Evolutionary conservation across 192 early-diverging fungal genomes (phyloP).

Genomic region (Entomortierella parvispora): DNA sequence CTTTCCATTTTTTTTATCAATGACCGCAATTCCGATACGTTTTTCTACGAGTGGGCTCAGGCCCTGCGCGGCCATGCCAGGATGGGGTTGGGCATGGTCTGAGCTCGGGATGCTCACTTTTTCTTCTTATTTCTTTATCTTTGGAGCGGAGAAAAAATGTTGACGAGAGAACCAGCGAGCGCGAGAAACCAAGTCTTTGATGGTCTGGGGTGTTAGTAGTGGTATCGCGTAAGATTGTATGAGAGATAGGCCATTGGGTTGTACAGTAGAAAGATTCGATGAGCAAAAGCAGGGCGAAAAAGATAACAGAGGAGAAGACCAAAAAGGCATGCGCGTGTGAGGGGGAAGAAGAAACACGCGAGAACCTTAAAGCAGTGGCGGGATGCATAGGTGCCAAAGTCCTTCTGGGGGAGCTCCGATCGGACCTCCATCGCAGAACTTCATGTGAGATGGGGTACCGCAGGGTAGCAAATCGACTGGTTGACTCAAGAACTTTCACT

Average conservation of each 20-base stretch:
- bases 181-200: background rate
- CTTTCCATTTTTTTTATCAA: conserved; percentile 16
- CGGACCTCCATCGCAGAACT: no score
- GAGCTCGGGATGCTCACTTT: conserved; percentile 24
- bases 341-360: no score
- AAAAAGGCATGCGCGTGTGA: no score
- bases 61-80: conserved; percentile 6
- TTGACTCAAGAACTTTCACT: no score
- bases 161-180: background rate
- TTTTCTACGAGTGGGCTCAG: conserved; percentile 28
- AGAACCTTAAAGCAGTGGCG: no score
- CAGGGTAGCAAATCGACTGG: background rate
- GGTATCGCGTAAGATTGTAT: no score
- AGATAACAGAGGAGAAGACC: background rate
- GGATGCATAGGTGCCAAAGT: no score
- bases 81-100: conserved; percentile 30
- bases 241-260: conserved; percentile 1
- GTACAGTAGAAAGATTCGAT: conserved; percentile 3
- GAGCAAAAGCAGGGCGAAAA: background rate
- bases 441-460: background rate
- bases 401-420: no score
- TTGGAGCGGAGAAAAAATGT: conserved; percentile 6
- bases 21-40: conserved; percentile 24
- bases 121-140: conserved; percentile 29
- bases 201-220: no score